Evolutionary conservation across 2,329 filamentous ascomycete species (phyloP).

Genomic region (Massarina eburnea): DNA sequence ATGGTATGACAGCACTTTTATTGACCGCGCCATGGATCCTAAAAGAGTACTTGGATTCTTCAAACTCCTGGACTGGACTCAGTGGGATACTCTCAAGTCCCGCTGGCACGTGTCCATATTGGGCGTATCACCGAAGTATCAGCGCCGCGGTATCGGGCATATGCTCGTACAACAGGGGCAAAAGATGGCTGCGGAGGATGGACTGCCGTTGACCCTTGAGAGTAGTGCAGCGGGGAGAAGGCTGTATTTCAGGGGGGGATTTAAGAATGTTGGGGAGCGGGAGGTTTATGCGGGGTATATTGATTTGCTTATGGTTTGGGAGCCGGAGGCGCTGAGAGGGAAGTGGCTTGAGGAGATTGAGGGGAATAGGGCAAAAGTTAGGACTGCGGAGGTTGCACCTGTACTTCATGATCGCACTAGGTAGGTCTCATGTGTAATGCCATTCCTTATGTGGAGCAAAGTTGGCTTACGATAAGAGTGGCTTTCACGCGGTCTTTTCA

Average conservation of each 20-base stretch:
- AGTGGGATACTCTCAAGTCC: slow-evolving; percentile 9
- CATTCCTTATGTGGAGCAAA: background rate
- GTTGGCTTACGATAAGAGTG: too few species aligned
- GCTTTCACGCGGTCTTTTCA: background rate
- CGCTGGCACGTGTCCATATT: slow-evolving; percentile 21
- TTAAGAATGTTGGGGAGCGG: slow-evolving; percentile 12
- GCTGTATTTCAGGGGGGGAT: slow-evolving; percentile 22
- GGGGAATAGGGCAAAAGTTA: slow-evolving; percentile 4
- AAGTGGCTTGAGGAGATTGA: slow-evolving; percentile 5
- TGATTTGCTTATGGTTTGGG: slow-evolving; percentile 22
- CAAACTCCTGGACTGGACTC: background rate
- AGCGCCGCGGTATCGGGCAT: slow-evolving; percentile 19
- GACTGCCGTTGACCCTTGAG: slow-evolving; percentile 21
- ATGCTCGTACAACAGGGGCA: slow-evolving; percentile 17
- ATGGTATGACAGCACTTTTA: slow-evolving; percentile 17
- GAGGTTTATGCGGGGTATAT: slow-evolving; percentile 11
- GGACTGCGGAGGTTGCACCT: background rate
- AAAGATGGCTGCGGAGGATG: slow-evolving; percentile 16
- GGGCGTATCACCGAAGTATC: slow-evolving; percentile 16
- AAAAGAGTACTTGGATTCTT: slow-evolving; percentile 4
- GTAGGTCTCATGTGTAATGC: background rate
- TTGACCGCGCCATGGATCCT: slow-evolving; percentile 14
- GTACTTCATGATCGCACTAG: background rate
- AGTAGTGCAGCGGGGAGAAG: slow-evolving; percentile 15
- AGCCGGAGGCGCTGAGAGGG: slow-evolving; percentile 9